Evolutionary conservation across 1,284 basidiomycete species (phyloP), one percentile per base, ranked within the genome.

Genomic region (Blastosporella zonata): DNA sequence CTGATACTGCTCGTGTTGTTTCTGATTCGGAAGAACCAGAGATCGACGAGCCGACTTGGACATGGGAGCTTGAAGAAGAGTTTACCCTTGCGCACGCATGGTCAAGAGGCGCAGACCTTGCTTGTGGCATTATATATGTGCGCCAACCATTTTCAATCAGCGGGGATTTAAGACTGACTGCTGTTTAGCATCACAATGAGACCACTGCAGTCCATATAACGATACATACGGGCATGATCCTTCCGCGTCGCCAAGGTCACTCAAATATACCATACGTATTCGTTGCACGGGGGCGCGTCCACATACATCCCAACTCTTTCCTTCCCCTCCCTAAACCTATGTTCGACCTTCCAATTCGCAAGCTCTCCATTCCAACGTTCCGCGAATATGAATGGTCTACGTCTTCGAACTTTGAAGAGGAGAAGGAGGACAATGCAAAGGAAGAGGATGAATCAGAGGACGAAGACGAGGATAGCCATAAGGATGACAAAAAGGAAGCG

Each of bases 221-320:
- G 1, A 62, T 79, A 29, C 81, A 81, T 59, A 74, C 70, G 1
- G 64, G 66, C 4, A 65, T 66, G 4, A 61, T 67, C 9, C 62
- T 84, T 6, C 73, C 72, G 13, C 60, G 67, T 2, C 76, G 82
- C 2, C 74, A 73, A 54, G 83, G 83, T 5, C 64, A 62, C 1
- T 75, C 81, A 5, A 85, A 85, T 57, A 69, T 70, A 18, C 84
- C 84, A 0, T 72, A 73, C 52, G 68, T 86, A 7, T 84, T 87
- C 61, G 56, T 57, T 7, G 81, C 80, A 2, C 70, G 69, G 17
- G 82, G 81, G 21, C 63, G 67, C 23, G 67, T 71, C 20, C 62
- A 64, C 28, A 62, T 75, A 25, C 52, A 60, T 36, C 52, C 50
- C 15, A 37, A 47, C 8, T 57, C 61, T n/a, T 58, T 61, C 6